phyloP scores from a whole-genome alignment of 208 protist genomes.

The Naegleria gruberi region DNA sequence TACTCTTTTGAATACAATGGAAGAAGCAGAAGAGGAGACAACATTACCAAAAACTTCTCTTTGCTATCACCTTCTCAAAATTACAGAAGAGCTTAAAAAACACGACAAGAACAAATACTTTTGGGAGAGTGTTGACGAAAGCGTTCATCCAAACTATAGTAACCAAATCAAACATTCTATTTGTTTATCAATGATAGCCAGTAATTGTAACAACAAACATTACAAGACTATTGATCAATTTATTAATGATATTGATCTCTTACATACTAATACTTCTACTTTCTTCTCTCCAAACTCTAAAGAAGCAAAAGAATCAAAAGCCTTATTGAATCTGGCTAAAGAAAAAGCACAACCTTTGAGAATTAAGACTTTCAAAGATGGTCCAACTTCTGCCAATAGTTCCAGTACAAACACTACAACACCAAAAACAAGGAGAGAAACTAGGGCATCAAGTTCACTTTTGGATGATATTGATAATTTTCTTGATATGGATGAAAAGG shows the following conservation, averaged over 20 bases:
- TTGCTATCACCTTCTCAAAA: neutral
- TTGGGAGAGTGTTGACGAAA: neutral
- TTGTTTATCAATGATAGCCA: neutral
- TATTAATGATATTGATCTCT: neutral
- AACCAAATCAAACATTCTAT: neutral
- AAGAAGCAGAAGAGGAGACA: neutral
- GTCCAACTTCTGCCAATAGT: too few species aligned
- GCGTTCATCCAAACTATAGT: neutral
- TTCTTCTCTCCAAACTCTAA: neutral
- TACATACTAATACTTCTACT: neutral
- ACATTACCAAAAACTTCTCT: neutral
- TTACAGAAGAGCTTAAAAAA: neutral
- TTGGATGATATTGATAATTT: neutral
- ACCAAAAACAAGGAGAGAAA: neutral
- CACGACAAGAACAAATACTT: constrained; percentile 1
- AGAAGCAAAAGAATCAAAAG: neutral
- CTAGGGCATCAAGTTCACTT: neutral
- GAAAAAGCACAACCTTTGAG: neutral
- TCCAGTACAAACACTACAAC: neutral
- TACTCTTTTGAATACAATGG: neutral
- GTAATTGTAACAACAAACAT: neutral
- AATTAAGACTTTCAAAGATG: neutral
- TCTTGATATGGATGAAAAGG: neutral
- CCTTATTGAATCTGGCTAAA: neutral
- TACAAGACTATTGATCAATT: neutral